Evolutionary conservation across 768 basidiomycete genomes (phyloP).

Genomic region (Pleurotus djamor): DNA sequence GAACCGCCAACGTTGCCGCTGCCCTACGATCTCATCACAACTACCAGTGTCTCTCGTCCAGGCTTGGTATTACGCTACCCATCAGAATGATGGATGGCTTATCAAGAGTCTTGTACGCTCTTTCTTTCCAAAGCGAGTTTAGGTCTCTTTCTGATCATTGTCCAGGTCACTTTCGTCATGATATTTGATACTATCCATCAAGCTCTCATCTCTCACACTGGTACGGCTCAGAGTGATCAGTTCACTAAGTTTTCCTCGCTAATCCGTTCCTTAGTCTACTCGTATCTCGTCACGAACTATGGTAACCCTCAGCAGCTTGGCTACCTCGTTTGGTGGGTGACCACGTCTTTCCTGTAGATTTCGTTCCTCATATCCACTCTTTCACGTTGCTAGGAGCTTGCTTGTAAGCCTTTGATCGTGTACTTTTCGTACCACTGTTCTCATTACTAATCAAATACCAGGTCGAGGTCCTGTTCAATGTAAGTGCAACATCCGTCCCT

Average conservation of each 20-base stretch:
- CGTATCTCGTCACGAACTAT: slow-evolving; percentile 44
- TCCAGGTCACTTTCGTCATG: slow-evolving; percentile 36
- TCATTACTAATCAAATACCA: slow-evolving; percentile 12
- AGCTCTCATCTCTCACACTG: slow-evolving; percentile 40
- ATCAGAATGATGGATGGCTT: slow-evolving; percentile 38
- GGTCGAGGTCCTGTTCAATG: slow-evolving; percentile 47
- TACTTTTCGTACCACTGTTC: neutral
- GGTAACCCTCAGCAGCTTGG: slow-evolving; percentile 5
- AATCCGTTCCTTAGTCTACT: slow-evolving; percentile 34
- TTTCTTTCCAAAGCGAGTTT: neutral
- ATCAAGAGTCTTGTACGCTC: slow-evolving; percentile 37
- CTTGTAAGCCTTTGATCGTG: slow-evolving; percentile 23
- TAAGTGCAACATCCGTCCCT: slow-evolving; percentile 17
- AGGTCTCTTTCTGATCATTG: neutral
- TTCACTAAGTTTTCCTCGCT: neutral
- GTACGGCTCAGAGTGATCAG: slow-evolving; percentile 22
- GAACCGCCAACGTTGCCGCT: neutral
- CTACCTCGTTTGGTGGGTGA: slow-evolving; percentile 7
- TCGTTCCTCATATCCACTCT: neutral
- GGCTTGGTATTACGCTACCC: slow-evolving; percentile 43
- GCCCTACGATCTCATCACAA: slow-evolving; percentile 20
- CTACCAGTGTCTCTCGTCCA: slow-evolving; percentile 47
- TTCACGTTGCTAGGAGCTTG: slow-evolving; percentile 27
- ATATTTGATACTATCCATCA: slow-evolving; percentile 47
- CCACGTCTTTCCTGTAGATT: neutral